Conservation (phyloP, 768 basidiomycete species). For the Paxillus ammoniavirescens region DNA sequence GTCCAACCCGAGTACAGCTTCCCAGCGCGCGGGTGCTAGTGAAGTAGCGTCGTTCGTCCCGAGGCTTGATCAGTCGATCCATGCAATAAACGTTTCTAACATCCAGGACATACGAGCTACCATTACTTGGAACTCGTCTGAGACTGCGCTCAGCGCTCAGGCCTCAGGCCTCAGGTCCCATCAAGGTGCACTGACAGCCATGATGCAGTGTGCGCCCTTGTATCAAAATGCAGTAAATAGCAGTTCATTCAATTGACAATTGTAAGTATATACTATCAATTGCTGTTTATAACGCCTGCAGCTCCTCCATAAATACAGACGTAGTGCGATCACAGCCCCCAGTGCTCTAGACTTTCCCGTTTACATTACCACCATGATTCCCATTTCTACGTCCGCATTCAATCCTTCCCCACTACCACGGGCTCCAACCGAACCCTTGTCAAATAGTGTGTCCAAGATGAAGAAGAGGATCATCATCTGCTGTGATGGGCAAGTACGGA, state of each 20-base stretch:
- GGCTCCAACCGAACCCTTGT: neutral
- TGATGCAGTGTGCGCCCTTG: neutral
- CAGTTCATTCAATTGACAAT: neutral
- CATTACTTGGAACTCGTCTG: no score
- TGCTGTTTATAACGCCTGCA: neutral
- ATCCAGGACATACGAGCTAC: no score
- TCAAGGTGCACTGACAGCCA: no score
- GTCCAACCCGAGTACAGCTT: no score
- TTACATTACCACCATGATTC: conserved; percentile 11
- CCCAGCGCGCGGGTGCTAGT: neutral
- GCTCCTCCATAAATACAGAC: conserved; percentile 24
- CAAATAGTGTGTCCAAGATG: conserved; percentile 11
- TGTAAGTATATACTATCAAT: neutral
- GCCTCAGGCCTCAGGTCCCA: no score
- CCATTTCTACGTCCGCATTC: neutral
- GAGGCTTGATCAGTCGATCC: neutral
- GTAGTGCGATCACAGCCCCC: neutral
- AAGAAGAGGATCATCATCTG: conserved; percentile 69
- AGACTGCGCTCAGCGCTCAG: no score
- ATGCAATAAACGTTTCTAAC: neutral
- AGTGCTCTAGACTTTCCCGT: neutral
- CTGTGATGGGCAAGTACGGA: conserved; percentile 62
- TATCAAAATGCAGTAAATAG: neutral
- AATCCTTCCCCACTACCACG: conserved; percentile 1
- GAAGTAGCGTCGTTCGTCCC: no score